Base-by-base conservation (phyloP, 2,329 filamentous ascomycete genomes). In the Pleoardoris graminearum region DNA sequence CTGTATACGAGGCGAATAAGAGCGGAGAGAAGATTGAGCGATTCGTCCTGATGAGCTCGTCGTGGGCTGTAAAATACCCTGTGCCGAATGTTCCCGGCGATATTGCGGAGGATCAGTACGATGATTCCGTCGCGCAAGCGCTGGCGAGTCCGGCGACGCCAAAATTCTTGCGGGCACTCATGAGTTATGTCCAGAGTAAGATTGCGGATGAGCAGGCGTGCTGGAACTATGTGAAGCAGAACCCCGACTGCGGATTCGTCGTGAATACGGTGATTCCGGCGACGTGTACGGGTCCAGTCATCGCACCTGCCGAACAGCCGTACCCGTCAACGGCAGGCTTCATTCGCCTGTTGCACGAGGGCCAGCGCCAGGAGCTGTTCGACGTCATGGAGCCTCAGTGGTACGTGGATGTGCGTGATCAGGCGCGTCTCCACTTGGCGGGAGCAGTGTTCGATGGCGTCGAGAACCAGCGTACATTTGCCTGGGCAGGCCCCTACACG, bases 131-230 rank as follows among this genome's bases (percentile, higher is more conserved):
- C n/a, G 55, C 66, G 11, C 63, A 65, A 47, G 56, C 54, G 10
- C 74, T 68, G 10, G 73, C 61, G 54, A 67, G 63, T 22, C 66
- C 62, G 23, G 42, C 52, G 11, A 50, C 46, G 12, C 56, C 56
- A 0, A 53, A 51, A 23, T 42, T 48, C 16, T 35, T 42, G 17
- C 12, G 44, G 66, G 23, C 58, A 49, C 30, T 72, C 67, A 53
- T 66, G 72, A 3, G 63, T 55, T 37, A 77, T 71, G 32, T 80
- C 76, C 56, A 85, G 81, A 11, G 78, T 79, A 70, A 94, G 90
- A 47, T 49, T 19, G 44, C 35, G 16, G 36, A 45, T 8, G 57
- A 62, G 45, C 46, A 54, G 33, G 53, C 43, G 37, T 37, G 41
- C 37, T 58, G 59, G 59, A 44, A 49, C 33, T 62, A 53, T 46